Conservation (phyloP, 257 asterid genomes). For the Oldenlandia corymbosa region DNA sequence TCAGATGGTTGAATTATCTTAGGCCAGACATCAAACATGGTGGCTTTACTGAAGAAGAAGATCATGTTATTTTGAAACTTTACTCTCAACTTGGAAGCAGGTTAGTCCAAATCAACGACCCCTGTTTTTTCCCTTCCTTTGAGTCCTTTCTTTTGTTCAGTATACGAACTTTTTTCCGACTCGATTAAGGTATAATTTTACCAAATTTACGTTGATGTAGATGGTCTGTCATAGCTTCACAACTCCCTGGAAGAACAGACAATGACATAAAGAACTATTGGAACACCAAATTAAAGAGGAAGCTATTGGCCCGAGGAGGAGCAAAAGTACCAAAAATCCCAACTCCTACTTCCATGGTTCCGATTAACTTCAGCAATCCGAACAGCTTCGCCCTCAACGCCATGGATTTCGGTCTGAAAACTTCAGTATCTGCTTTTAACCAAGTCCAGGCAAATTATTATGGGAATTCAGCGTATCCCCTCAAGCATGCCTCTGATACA, state of each 20-base stretch:
- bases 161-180: not conserved
- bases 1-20: slow-evolving; percentile 76
- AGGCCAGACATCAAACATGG: slow-evolving; percentile 69
- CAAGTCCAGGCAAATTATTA: not conserved
- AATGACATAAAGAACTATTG: slow-evolving; percentile 69
- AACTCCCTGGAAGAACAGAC: slow-evolving; percentile 57
- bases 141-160: too few species aligned
- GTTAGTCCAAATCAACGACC: slow-evolving; percentile 14
- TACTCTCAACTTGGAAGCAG: slow-evolving; percentile 60
- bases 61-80: slow-evolving; percentile 38
- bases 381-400: not conserved
- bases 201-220: slow-evolving; percentile 18
- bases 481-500: not conserved
- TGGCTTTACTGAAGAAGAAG: slow-evolving; percentile 61
- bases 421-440: not conserved
- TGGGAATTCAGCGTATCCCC: slow-evolving; percentile 2
- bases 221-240: slow-evolving; percentile 71
- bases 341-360: not conserved
- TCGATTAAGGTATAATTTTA: too few species aligned
- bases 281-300: slow-evolving; percentile 66
- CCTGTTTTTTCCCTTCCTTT: not conserved
- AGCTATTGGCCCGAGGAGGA: slow-evolving; percentile 13
- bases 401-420: not conserved
- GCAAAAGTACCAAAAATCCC: not conserved
- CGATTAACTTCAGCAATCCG: not conserved